These are phyloP conservation scores for Nakazawaea molendinolei DNA, from an alignment of 805 yeast species.

Conservation along the genomic window DNA sequence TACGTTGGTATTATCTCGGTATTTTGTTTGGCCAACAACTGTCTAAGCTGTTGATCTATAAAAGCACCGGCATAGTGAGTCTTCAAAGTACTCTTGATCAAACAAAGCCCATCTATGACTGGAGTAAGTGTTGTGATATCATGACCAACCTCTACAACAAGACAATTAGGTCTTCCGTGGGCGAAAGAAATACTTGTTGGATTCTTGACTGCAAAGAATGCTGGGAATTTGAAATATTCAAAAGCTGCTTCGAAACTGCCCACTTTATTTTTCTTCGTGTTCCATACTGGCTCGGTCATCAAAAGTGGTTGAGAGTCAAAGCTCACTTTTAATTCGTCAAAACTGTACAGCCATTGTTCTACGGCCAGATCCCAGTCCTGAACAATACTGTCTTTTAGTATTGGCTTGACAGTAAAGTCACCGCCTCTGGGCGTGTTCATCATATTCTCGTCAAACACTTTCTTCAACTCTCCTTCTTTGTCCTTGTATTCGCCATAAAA, in stretches of 20 bases:
- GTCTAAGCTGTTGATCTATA: constrained; percentile 46
- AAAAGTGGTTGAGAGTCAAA: constrained; percentile 67
- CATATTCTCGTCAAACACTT: constrained; percentile 25
- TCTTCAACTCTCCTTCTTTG: constrained; percentile 6
- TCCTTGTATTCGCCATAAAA: constrained; percentile 37
- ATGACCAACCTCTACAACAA: constrained; percentile 83
- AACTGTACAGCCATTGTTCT: constrained; percentile 63
- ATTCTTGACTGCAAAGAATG: constrained; percentile 69
- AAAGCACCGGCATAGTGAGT: constrained; percentile 72
- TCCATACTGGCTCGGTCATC: constrained; percentile 87
- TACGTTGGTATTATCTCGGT: constrained; percentile 39
- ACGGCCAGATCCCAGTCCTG: constrained; percentile 82
- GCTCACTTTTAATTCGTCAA: constrained; percentile 46
- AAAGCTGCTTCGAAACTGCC: constrained; percentile 66
- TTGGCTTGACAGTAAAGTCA: constrained; percentile 46
- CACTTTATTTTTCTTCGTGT: constrained; percentile 55
- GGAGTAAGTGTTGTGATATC: constrained; percentile 74
- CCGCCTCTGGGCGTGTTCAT: constrained; percentile 38
- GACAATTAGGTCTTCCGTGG: constrained; percentile 79
- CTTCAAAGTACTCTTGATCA: constrained; percentile 60
- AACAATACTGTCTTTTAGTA: constrained; percentile 55
- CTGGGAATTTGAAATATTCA: constrained; percentile 69
- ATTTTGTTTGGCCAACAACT: constrained; percentile 28
- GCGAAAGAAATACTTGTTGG: constrained; percentile 90
- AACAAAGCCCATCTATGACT: constrained; percentile 74